Evolutionary conservation across 768 basidiomycete species (phyloP), one percentile per base, ranked within the genome.

Genomic region (Boletus patriciae): DNA sequence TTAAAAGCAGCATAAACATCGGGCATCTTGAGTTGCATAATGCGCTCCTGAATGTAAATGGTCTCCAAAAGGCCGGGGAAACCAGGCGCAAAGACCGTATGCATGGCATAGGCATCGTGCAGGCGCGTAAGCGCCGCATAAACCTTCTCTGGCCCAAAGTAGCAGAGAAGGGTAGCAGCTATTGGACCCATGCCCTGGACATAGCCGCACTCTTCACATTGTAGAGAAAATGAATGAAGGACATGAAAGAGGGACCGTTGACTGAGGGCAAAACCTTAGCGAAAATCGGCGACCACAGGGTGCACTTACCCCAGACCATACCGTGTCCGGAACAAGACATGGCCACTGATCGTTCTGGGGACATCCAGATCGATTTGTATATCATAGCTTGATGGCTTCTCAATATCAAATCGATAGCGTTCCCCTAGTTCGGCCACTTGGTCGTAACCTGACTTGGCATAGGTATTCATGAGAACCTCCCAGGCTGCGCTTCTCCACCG

Each of bases 111-210:
- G 16, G 83, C 78, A 71, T 94, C 90, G 71, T 98, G 96, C 9
- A 99, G 74, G n/a, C 87, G 85, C 43, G 94, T 87, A 44, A 98
- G 81, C 27, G 86, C 81, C 5, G 88, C 84, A 67, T 94, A 97
- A 6, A 86, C 90, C 50, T 86, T 87, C 74, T 94, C 91, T 9
- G 97, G 93, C 60, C 88, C 87, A 69, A 94, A 88, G 71, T 98
- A 98, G 74, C 90, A 94, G 13, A 98, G 81, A 21, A 99, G 80
- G 2, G 94, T 98, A 1, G 95, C 91, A 0, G 96, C 93, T 55
- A 99, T 91, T 7, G 96, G 92, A 3, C 97, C 95, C 97, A 99
- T 99, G 58, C 97, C 97, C 75, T 99, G 97, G 40, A 95, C 94
- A 70, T 99, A 99, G 16, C 96, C 96, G 59, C 97, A 98, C 12